Evolutionary conservation across 108 stramenopile genomes (phyloP), one percentile per base, ranked within the genome.

Genomic region (Pseudonitzschia delicatissima): DNA sequence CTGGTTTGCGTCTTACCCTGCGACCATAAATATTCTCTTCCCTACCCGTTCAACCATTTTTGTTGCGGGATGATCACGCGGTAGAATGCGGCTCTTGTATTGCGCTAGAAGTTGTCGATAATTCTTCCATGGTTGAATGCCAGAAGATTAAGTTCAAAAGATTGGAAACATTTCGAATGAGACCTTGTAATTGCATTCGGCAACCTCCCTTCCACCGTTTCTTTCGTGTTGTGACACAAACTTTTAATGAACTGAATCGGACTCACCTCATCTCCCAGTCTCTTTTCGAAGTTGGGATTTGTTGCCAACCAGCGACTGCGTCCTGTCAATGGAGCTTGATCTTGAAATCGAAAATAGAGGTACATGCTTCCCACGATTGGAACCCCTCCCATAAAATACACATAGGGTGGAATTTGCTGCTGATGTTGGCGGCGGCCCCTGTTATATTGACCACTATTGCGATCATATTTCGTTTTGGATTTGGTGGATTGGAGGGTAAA

Each of bases 251-350:
- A 48, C n/a, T 1, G 23, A 7, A 48, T 6, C 20, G 2, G 47
- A 48, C 47, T 48, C 23, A 40, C 39, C 37, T 61, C 34, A 23
- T 86, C 77, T 58, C 91, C 88, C 68, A 87, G 50, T 65, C 57
- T 44, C n/a, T 65, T 39, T 50, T 87, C 86, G 67, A 51, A 82
- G 42, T 74, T 60, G 27, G 82, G 65, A 2, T 78, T 66, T 3
- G 87, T 93, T 32, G 83, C 87, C 29, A 93, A 63, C 72, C 85
- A 77, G 45, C 92, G 87, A 39, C 66, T 71, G 26, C 92, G 79
- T 15, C 83, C 60, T 12, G 92, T 93, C 53, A 90, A 70, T 3
- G 92, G 92, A 20, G 77, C 92, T 23, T 68, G 50, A 65, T 93
- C 87, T 28, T 81, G 70, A 68, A 74, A 86, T 25, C 68, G 68